These are phyloP conservation scores for Leptosphaerulina australis DNA, from an alignment of 2,329 filamentous ascomycete species.

Conservation along the genomic window DNA sequence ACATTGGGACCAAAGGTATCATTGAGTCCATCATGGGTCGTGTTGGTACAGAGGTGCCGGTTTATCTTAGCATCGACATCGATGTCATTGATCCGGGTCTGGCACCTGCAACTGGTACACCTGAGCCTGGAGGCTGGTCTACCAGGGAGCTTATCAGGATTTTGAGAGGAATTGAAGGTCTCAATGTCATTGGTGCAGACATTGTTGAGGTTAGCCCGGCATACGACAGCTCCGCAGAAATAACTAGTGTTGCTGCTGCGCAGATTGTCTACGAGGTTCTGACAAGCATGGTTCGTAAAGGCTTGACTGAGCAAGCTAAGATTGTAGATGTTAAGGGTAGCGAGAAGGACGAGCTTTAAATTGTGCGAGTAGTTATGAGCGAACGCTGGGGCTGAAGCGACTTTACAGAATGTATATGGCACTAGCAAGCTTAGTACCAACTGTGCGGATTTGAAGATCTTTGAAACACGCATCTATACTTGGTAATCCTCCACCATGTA, in stretches of 20 bases:
- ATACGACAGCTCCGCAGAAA: slow-evolving; percentile 80
- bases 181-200: slow-evolving; percentile 89
- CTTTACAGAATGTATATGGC: neutral
- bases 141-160: slow-evolving; percentile 86
- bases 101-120: slow-evolving; percentile 82
- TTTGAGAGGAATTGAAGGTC: slow-evolving; percentile 75
- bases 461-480: neutral
- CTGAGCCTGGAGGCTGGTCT: slow-evolving; percentile 90
- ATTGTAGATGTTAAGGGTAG: slow-evolving; percentile 22
- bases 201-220: slow-evolving; percentile 87
- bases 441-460: neutral
- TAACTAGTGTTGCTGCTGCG: slow-evolving; percentile 80
- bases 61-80: slow-evolving; percentile 82
- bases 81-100: slow-evolving; percentile 78
- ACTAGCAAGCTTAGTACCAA: neutral
- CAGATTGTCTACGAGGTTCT: slow-evolving; percentile 88
- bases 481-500: neutral
- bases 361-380: neutral
- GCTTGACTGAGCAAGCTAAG: slow-evolving; percentile 50
- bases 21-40: slow-evolving; percentile 71
- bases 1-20: slow-evolving; percentile 74
- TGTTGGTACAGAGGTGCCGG: slow-evolving; percentile 75
- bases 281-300: slow-evolving; percentile 72
- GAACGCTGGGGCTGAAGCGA: neutral
- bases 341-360: slow-evolving; percentile 38